These are phyloP conservation scores for Plasmodium malariae DNA, from an alignment of 169 alveolate species.

Conservation along the genomic window DNA sequence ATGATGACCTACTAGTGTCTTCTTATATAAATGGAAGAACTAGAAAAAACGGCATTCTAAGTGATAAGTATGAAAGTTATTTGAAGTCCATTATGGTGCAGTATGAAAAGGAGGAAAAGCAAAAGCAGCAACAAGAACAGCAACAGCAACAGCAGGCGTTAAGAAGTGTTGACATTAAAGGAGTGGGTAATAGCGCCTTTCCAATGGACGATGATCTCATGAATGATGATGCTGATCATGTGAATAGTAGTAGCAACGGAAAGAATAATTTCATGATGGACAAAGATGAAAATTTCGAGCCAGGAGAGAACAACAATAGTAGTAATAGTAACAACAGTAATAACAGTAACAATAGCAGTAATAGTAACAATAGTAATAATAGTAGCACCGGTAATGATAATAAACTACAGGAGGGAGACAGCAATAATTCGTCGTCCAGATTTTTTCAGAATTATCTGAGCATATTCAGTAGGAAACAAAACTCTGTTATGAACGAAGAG, in stretches of 20 bases:
- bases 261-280: not conserved
- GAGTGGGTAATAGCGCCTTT: too few species aligned
- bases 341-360: not conserved
- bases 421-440: not conserved
- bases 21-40: too few species aligned
- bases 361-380: not conserved
- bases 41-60: not conserved
- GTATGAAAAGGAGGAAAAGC: conserved; percentile 58
- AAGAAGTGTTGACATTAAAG: too few species aligned
- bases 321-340: not conserved
- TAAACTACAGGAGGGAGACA: not conserved
- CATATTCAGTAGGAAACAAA: not conserved
- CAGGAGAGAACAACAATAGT: not conserved
- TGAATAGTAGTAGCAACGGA: not conserved
- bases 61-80: conserved; percentile 29
- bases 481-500: not conserved
- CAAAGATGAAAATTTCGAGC: not conserved
- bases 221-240: not conserved
- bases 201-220: not conserved
- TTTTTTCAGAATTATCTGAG: conserved; percentile 12
- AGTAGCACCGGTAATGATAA: not conserved
- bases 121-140: not conserved
- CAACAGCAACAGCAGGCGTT: not conserved
- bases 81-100: conserved; percentile 44
- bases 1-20: too few species aligned